These are phyloP conservation scores for Incumbomyces lentus DNA, from an alignment of 2,329 filamentous ascomycete species.

Conservation along the genomic window DNA sequence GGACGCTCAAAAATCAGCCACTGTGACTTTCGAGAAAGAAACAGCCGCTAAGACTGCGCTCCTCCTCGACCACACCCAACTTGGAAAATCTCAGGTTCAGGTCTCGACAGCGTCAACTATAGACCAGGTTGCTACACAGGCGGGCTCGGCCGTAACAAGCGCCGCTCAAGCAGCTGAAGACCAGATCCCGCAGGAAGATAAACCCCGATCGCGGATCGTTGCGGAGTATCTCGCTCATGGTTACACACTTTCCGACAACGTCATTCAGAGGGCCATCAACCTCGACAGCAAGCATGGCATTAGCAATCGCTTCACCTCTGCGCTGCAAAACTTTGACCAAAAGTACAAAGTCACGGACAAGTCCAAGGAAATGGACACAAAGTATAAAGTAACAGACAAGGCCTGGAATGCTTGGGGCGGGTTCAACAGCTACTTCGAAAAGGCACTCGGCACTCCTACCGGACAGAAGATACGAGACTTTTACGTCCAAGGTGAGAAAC, in stretches of 20 bases:
- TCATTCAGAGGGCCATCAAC: conserved; percentile 72
- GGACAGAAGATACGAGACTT: conserved; percentile 81
- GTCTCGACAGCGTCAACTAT: conserved; percentile 63
- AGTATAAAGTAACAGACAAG: conserved; percentile 68
- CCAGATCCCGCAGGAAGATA: conserved; percentile 86
- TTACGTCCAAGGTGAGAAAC: conserved; percentile 73
- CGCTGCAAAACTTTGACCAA: conserved; percentile 65
- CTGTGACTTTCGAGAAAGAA: conserved; percentile 94
- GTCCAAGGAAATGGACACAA: conserved; percentile 72
- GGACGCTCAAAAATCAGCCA: conserved; percentile 66
- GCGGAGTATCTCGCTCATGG: conserved; percentile 96
- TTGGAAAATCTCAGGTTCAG: conserved; percentile 64
- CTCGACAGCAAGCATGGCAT: conserved; percentile 87
- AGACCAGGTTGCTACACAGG: conserved; percentile 52
- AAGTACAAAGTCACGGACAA: conserved; percentile 84
- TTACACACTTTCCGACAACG: conserved; percentile 68
- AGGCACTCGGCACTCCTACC: conserved; percentile 75
- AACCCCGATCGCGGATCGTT: conserved; percentile 83
- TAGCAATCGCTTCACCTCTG: conserved; percentile 64
- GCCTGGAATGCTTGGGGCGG: conserved; percentile 58
- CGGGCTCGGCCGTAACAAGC: conserved; percentile 45
- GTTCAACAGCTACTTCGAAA: conserved; percentile 84
- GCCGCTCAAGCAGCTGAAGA: conserved; percentile 33
- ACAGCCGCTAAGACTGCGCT: conserved; percentile 95
- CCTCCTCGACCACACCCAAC: conserved; percentile 91